Percentiles rank a stretch among this genome's conserved stretches.
phyloP scores from a whole-genome alignment of 345 rosid species.

The Dovyalis caffra region DNA sequence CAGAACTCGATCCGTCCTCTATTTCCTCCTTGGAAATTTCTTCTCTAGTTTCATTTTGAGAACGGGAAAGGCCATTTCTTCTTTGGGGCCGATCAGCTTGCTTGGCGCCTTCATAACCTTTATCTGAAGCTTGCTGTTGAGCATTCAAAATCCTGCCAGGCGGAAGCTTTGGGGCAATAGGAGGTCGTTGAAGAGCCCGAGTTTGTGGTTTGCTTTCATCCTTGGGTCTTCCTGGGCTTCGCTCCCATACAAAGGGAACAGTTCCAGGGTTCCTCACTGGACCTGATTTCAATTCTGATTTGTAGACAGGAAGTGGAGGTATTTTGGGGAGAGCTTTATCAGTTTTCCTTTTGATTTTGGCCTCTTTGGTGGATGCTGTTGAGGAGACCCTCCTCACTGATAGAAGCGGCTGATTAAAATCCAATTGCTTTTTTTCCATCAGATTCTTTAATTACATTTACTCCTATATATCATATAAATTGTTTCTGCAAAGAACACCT shows the following conservation, averaged over 20 bases:
- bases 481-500: constrained; percentile 26
- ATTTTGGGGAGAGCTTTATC: constrained; percentile 34
- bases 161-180: constrained; percentile 73
- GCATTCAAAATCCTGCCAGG: constrained; percentile 58
- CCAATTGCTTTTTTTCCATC: constrained; percentile 81
- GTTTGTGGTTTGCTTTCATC: constrained; percentile 40
- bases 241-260: constrained; percentile 92
- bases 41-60: constrained; percentile 19
- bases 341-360: constrained; percentile 44
- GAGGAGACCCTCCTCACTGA: constrained; percentile 65
- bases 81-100: constrained; percentile 5
- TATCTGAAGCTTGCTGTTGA: constrained; percentile 28
- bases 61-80: constrained; percentile 11
- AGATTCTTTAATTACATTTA: constrained; percentile 40
- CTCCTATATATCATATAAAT: not conserved
- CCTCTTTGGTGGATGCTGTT: constrained; percentile 31
- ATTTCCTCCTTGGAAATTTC: constrained; percentile 25
- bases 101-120: constrained; percentile 19
- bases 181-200: constrained; percentile 27
- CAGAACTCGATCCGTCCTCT: constrained; percentile 32
- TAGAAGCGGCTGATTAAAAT: constrained; percentile 74
- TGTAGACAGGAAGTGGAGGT: constrained; percentile 61
- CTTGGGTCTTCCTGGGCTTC: constrained; percentile 78
- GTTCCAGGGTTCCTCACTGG: constrained; percentile 81
- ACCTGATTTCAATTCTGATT: constrained; percentile 82